Conservation (phyloP, 306 rosid genomes). For the Citrullus amarus region DNA sequence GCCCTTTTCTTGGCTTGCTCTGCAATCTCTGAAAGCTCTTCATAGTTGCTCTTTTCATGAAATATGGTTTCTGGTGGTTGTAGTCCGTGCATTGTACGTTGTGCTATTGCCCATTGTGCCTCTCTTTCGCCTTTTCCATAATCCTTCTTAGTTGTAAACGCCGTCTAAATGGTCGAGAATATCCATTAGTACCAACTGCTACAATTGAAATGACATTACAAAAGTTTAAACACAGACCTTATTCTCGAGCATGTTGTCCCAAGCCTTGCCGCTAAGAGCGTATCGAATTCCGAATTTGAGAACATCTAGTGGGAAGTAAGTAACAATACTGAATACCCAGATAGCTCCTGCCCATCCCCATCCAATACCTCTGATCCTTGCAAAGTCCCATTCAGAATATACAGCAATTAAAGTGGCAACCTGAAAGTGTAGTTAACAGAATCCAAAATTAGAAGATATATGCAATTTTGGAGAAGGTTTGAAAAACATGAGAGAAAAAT, state of each 20-base stretch:
- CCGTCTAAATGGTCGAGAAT: slow-evolving; percentile 26
- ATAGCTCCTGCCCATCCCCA: slow-evolving; percentile 88
- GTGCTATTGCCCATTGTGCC: slow-evolving; percentile 71
- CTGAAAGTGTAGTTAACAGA: background rate
- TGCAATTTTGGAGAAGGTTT: background rate
- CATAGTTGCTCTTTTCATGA: slow-evolving; percentile 13
- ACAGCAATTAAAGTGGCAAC: slow-evolving; percentile 63
- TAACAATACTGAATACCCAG: slow-evolving; percentile 63
- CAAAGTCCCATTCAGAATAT: slow-evolving; percentile 66
- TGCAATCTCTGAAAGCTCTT: slow-evolving; percentile 45
- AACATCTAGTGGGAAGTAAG: slow-evolving; percentile 75
- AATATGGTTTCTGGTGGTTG: slow-evolving; percentile 20
- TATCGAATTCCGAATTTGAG: slow-evolving; percentile 54
- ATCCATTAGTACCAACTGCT: background rate
- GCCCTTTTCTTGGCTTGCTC: slow-evolving; percentile 82
- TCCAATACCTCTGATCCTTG: slow-evolving; percentile 64
- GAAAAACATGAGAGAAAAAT: background rate
- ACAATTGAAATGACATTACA: background rate
- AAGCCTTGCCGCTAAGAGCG: slow-evolving; percentile 49
- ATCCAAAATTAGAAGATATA: background rate
- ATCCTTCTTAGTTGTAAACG: slow-evolving; percentile 68
- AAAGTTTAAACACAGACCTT: slow-evolving; percentile 14
- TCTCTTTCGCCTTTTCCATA: slow-evolving; percentile 73
- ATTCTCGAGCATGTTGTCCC: slow-evolving; percentile 54
- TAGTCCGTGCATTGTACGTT: slow-evolving; percentile 67